Evolutionary conservation across 257 asterid species (phyloP).

Genomic region (Solanum dulcamara): DNA sequence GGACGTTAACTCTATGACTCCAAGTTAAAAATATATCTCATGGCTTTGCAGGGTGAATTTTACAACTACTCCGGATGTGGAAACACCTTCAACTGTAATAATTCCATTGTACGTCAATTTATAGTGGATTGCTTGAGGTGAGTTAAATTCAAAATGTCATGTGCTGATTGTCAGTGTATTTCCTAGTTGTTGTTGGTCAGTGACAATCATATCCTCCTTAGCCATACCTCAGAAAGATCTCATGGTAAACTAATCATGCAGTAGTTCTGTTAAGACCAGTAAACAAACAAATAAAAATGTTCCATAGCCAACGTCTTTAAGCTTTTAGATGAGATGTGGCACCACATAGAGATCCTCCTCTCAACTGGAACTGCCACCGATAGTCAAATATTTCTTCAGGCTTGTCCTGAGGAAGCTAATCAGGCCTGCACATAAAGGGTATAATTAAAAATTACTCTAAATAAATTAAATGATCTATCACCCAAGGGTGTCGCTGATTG

Average conservation of each 20-base stretch:
- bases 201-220: not conserved
- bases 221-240: not conserved
- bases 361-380: not conserved
- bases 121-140: conserved; percentile 91
- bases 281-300: not conserved
- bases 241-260: not conserved
- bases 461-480: not conserved
- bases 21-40: not conserved
- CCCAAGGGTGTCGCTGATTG: not conserved
- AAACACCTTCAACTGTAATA: conserved; percentile 96
- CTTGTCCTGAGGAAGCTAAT: not conserved
- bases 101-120: conserved; percentile 82
- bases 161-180: not conserved
- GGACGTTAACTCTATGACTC: not conserved
- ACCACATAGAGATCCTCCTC: not conserved
- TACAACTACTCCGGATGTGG: conserved; percentile 99
- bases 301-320: not conserved
- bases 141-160: conserved; percentile 31
- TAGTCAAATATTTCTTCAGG: not conserved
- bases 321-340: not conserved
- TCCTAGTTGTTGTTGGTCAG: not conserved
- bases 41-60: conserved; percentile 72
- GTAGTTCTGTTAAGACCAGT: not conserved
- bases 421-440: not conserved
- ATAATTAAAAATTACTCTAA: not conserved